Evolutionary conservation across 2,329 filamentous ascomycete genomes (phyloP), one percentile per base, ranked within the genome.

Genomic region (Colletotrichum gloeosporioides): DNA sequence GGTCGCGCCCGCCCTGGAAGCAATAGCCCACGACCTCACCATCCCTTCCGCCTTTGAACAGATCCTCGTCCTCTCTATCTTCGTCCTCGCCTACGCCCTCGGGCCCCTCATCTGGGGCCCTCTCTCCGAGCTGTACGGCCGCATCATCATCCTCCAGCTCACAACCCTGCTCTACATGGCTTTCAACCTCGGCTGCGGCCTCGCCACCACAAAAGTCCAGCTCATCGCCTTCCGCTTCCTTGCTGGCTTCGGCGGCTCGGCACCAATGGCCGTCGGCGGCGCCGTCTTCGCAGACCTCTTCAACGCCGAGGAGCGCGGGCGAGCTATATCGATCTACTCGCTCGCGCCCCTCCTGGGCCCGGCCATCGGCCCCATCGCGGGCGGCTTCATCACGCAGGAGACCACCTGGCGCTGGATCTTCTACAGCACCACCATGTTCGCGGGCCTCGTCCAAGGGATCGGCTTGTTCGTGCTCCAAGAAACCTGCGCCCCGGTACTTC

Each of bases 401-500:
- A 88, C 90, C 9, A 92, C 89, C 1, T 95, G 94, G 94, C 89
- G 93, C 53, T 95, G 94, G 94, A 90, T 92, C 9, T 95, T 95
- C 85, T 94, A 90, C 84, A 87, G 91, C 0, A 93, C 92, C 1
- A 91, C 91, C 2, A 93, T 95, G 73, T 84, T 85, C 12, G 91
- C 92, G 73, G 93, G 87, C 2, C 75, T 91, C 15, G 90, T 95
- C 67, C 92, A 94, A 81, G 75, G 89, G 13, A 84, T 89, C 9
- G 93, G 84, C 2, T 32, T 93, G 7, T 82, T 94, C 65, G 90
- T 90, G 22, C 87, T 95, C 6, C 88, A 95, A 3, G 90, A 91
- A 80, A 93, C 93, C 0, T 95, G 94, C 81, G 90, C 90, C 0
- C 92, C 93, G 0, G 89, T 89, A 22, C 87, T 95, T 7, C 87